phyloP scores from a whole-genome alignment of 2,329 filamentous ascomycete genomes.

The Aspergillus phoenicis region DNA sequence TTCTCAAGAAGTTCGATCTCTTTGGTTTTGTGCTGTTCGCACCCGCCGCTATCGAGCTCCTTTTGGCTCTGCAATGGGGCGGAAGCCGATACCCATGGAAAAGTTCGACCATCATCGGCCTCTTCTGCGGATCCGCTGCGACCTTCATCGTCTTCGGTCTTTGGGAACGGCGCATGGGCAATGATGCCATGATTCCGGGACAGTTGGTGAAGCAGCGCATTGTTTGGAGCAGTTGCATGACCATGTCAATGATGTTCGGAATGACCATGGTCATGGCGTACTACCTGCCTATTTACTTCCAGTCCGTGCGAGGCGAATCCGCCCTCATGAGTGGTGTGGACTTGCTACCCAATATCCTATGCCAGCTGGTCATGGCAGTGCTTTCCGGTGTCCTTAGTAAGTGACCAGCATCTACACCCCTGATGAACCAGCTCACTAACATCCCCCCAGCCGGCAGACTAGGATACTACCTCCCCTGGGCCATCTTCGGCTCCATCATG shows the following conservation, averaged over 20 bases:
- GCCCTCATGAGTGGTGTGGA: conserved; percentile 31
- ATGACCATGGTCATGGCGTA: conserved; percentile 40
- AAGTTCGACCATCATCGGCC: conserved; percentile 42
- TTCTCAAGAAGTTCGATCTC: conserved; percentile 50
- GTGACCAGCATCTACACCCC: background rate
- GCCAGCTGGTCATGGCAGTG: conserved; percentile 36
- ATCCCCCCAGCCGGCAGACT: conserved; percentile 25
- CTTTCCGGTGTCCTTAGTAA: conserved; percentile 35
- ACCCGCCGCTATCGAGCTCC: conserved; percentile 55
- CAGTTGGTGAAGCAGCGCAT: conserved; percentile 9
- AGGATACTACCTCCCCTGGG: conserved; percentile 40
- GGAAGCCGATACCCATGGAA: conserved; percentile 57
- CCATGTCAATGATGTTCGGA: conserved; percentile 35
- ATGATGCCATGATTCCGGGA: conserved; percentile 19
- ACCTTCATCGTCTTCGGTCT: conserved; percentile 14
- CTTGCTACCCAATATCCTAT: conserved; percentile 34
- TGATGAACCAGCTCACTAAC: background rate
- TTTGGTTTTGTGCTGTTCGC: conserved; percentile 55
- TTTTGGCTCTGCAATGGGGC: conserved; percentile 62
- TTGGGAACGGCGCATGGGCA: conserved; percentile 19
- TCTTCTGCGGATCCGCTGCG: conserved; percentile 35
- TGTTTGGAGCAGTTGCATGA: conserved; percentile 33
- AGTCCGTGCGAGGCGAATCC: conserved; percentile 39
- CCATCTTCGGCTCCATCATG: conserved; percentile 33
- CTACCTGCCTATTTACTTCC: conserved; percentile 55